These are phyloP conservation scores for Globisporangium barbulae DNA, from an alignment of 352 stramenopile species.

Conservation along the genomic window DNA sequence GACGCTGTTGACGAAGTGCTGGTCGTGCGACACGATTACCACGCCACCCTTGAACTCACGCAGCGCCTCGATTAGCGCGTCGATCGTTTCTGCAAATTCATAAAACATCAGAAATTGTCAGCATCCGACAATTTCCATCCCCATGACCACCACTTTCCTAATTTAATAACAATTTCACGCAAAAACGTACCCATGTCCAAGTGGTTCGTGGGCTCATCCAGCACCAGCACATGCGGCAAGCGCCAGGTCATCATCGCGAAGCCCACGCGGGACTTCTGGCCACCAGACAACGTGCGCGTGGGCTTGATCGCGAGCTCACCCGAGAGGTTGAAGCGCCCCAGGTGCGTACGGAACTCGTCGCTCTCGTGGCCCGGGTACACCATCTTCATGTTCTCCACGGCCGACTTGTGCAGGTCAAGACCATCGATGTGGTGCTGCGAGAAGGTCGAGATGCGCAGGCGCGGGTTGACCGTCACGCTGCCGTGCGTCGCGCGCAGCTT, in stretches of 20 bases:
- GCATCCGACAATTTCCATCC: background rate
- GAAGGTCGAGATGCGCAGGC: constrained; percentile 94
- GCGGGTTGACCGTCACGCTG: constrained; percentile 88
- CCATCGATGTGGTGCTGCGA: constrained; percentile 96
- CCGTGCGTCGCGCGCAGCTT: constrained; percentile 87
- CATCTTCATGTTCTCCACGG: constrained; percentile 90
- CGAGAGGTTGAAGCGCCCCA: constrained; percentile 96
- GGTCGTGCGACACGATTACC: constrained; percentile 97
- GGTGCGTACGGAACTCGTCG: constrained; percentile 91
- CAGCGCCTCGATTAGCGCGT: constrained; percentile 94
- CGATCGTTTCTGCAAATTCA: constrained; percentile 62
- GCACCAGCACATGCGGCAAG: constrained; percentile 94
- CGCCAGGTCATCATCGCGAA: constrained; percentile 96
- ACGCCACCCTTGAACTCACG: constrained; percentile 95
- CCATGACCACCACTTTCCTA: background rate
- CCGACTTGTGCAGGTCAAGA: constrained; percentile 90
- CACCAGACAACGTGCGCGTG: constrained; percentile 94
- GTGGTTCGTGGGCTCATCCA: constrained; percentile 98
- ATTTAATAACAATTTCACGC: background rate
- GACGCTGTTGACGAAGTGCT: constrained; percentile 97
- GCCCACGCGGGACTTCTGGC: constrained; percentile 92
- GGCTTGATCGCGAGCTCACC: constrained; percentile 93
- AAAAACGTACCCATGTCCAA: constrained; percentile 89
- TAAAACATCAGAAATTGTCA: constrained; percentile 13
- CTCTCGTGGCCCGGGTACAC: constrained; percentile 83